These are phyloP conservation scores for Xylariaceae sp. DNA, from an alignment of 2,329 filamentous ascomycete species.

Conservation along the genomic window DNA sequence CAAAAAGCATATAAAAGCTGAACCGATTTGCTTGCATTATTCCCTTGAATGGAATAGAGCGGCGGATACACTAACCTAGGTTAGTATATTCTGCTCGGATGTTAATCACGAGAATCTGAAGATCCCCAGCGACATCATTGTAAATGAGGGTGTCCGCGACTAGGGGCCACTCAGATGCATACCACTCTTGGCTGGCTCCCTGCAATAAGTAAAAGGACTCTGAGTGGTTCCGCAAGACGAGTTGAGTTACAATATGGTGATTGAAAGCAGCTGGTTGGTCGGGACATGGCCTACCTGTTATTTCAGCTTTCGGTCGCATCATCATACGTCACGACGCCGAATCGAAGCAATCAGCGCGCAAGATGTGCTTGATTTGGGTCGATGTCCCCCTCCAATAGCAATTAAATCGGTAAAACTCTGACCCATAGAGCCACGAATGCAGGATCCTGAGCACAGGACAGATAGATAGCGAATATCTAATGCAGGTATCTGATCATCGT, in stretches of 20 bases:
- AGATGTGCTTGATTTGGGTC: background rate
- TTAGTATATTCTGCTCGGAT: background rate
- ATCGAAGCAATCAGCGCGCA: background rate
- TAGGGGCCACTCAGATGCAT: background rate
- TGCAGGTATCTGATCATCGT: constrained; percentile 7
- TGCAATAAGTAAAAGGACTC: background rate
- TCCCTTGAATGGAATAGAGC: background rate
- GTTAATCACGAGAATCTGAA: background rate
- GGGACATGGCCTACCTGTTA: background rate
- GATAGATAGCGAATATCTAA: background rate
- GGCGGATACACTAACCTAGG: background rate
- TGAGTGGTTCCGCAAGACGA: background rate
- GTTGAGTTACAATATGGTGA: background rate
- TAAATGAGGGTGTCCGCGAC: constrained; percentile 11
- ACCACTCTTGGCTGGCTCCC: constrained; percentile 2
- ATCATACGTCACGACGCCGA: background rate
- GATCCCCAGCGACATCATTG: constrained; percentile 2
- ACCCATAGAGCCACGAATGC: background rate
- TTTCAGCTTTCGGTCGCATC: background rate
- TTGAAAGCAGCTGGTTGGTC: background rate
- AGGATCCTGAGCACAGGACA: background rate
- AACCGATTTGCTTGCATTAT: background rate
- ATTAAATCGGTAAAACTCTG: background rate
- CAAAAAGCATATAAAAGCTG: too few relatives aligned
- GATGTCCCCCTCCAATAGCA: background rate